A percentile compares a stretch with the other conserved stretches of the same genome.
phyloP scores from a whole-genome alignment of 2,329 filamentous ascomycete genomes.

The Phaeosphaeriaceae sp. region DNA sequence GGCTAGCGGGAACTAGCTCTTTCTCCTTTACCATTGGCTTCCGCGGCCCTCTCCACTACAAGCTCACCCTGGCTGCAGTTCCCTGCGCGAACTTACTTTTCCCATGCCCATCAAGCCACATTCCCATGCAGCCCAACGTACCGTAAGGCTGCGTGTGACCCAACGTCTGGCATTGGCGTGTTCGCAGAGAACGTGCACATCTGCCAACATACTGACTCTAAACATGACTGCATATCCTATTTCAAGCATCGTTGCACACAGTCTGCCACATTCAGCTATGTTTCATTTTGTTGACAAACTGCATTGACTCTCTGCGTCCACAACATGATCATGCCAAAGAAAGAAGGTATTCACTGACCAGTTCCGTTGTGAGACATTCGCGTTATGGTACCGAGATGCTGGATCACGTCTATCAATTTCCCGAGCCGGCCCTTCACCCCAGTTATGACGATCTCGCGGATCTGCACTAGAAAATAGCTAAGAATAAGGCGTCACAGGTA shows the following conservation, averaged over 20 bases:
- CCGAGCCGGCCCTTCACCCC: not conserved
- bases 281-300: not conserved
- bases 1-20: not conserved
- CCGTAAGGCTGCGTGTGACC: not conserved
- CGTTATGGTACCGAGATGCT: not conserved
- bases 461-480: not conserved
- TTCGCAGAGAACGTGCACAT: not conserved
- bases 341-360: not conserved
- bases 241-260: not conserved
- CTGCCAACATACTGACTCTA: not conserved
- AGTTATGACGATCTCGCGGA: not conserved
- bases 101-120: not conserved
- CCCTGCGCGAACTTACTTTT: not conserved
- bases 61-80: not conserved
- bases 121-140: not conserved
- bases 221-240: not conserved
- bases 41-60: not conserved
- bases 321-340: not conserved
- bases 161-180: not conserved
- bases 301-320: not conserved
- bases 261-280: not conserved
- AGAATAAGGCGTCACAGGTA: too few species aligned
- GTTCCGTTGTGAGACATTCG: not conserved
- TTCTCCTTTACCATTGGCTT: conserved; percentile 3
- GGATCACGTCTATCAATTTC: not conserved